phyloP scores from a whole-genome alignment of 1,284 basidiomycete genomes.

The Naganishia cerealis region DNA sequence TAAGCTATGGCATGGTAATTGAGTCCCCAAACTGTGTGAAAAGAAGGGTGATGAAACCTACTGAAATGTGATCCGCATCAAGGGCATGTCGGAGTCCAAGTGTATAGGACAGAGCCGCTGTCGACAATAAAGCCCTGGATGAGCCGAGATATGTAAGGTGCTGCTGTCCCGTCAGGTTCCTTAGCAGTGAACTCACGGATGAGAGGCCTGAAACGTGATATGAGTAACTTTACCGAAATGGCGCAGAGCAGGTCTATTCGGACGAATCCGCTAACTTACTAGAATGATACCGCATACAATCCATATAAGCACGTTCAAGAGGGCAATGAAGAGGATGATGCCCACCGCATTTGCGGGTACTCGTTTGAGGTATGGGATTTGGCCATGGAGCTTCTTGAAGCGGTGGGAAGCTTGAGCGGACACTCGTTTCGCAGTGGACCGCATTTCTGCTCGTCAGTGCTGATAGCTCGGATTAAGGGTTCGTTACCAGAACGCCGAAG shows the following conservation, averaged over 20 bases:
- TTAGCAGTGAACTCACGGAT: constrained; percentile 18
- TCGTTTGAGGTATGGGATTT: constrained; percentile 24
- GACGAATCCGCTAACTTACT: background rate
- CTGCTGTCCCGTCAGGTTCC: background rate
- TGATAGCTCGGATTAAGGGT: background rate
- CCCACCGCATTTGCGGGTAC: constrained; percentile 29
- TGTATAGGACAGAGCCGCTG: constrained; percentile 30
- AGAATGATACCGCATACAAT: constrained; percentile 22
- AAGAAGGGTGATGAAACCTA: background rate
- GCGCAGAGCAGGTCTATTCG: background rate
- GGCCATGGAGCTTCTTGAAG: constrained; percentile 8
- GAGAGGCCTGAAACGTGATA: background rate
- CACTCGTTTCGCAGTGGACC: background rate
- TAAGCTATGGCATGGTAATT: constrained; percentile 8
- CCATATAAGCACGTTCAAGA: constrained; percentile 29
- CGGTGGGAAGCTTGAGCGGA: background rate
- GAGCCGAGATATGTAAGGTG: background rate
- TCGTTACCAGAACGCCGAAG: background rate
- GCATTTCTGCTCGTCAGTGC: constrained; percentile 4
- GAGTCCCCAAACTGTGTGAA: background rate
- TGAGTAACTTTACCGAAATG: background rate
- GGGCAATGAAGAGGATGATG: constrained; percentile 28
- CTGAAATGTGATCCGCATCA: constrained; percentile 33
- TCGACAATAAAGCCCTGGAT: constrained; percentile 23
- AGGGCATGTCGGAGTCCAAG: constrained; percentile 31